phyloP scores from a whole-genome alignment of 805 yeast genomes.

The Blastobotrys americana region DNA sequence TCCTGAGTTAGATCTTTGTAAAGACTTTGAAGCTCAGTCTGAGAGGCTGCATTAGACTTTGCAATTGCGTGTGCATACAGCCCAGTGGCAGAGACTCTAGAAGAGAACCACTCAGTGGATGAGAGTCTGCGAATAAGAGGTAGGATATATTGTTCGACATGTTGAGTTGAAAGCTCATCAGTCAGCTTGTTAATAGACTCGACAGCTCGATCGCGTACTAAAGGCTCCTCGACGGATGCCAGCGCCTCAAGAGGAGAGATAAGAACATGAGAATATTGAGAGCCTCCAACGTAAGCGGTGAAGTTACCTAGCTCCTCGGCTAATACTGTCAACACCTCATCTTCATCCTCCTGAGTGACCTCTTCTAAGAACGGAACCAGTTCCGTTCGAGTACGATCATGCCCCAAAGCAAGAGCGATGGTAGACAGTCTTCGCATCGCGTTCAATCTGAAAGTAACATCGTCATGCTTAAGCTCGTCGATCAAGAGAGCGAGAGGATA shows the following conservation, averaged over 20 bases:
- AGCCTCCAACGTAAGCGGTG: constrained; percentile 85
- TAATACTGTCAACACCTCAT: constrained; percentile 89
- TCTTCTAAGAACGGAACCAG: constrained; percentile 84
- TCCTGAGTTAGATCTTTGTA: constrained; percentile 71
- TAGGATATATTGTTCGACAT: constrained; percentile 58
- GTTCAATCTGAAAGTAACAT: constrained; percentile 82
- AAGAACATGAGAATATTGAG: constrained; percentile 50
- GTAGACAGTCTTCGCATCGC: constrained; percentile 94
- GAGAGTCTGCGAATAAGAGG: constrained; percentile 73
- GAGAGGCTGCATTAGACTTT: constrained; percentile 29
- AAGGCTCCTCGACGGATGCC: constrained; percentile 91
- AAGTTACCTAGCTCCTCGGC: constrained; percentile 87
- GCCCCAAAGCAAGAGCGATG: constrained; percentile 90
- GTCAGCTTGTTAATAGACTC: constrained; percentile 72
- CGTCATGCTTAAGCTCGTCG: constrained; percentile 97
- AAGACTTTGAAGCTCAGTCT: constrained; percentile 57
- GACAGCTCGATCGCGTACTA: constrained; percentile 92
- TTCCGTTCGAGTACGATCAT: constrained; percentile 84
- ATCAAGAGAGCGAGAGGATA: constrained; percentile 92
- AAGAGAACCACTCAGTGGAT: constrained; percentile 90
- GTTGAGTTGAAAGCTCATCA: constrained; percentile 37
- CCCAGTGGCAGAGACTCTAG: constrained; percentile 87
- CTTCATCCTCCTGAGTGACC: constrained; percentile 75
- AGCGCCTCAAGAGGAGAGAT: constrained; percentile 68
- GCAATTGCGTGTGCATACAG: constrained; percentile 57